Base-by-base conservation (phyloP, 2,329 filamentous ascomycete species). In the Paecilomyces formosus region DNA sequence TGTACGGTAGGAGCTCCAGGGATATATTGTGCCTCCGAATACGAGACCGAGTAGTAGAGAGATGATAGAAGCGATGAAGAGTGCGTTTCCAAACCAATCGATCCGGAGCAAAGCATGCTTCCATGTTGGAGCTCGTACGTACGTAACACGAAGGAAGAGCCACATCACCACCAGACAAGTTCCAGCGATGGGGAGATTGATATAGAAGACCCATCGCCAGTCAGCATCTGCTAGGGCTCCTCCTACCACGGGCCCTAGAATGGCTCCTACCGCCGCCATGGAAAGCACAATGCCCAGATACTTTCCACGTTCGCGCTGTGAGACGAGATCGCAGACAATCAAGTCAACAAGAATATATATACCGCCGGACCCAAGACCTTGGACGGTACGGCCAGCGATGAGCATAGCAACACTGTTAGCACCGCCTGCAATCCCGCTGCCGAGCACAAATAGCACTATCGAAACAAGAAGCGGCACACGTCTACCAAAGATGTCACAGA, bases 341-440 rank as follows among this genome's bases (percentile, higher is more conserved):
- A 81, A 73, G 31, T 79, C 75, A 0, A 72, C 73, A 55, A 81
- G 64, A 1, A 70, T 58, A 24, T 62, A 65, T 61, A 79, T 74
- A 0, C 80, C 80, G 1, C 77, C 79, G 1, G 70, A 75, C 0
- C 80, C 81, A 1, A 81, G 64, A 0, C 85, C 84, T 58, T 86
- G 82, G 1, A 87, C 67, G 0, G 76, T 76, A 0, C 84, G 76
- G n/a, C 81, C 82, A 60, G 74, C 76, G 13, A 88, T 82, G 1
- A 88, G 71, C 65, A 79, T 78, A 0, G 62, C 65, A 0, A 70
- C 72, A 7, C 62, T 77, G 0, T 64, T 72, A 0, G 83, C 79
- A 0, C 76, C 77, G 0, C 81, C 83, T 50, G 73, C 77, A 2
- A 87, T 72, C 0, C 76, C 80, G 57, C 81, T 83, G 0, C 83